Base-by-base conservation (phyloP, 164 flowering plant genomes). In the Chimonanthus salicifolius region DNA sequence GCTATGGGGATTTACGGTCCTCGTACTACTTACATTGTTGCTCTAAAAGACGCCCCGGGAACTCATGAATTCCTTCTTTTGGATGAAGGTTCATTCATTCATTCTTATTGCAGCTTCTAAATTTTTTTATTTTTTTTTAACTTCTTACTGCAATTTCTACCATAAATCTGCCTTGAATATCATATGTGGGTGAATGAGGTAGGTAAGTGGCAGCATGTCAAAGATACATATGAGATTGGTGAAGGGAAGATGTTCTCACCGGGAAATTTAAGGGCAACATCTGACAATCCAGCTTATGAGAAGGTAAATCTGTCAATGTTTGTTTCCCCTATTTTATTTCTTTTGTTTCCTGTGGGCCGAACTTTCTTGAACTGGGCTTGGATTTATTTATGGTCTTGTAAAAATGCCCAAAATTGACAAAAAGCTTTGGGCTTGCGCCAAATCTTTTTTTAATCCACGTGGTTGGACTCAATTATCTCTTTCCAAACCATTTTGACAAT, bases 1-100 rank as follows among this genome's bases (percentile, higher is more conserved):
- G 99, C 98, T 44, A 95, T 95, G 99, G 99, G 98, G 58, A 88
- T 95, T 73, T 95, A 85, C 13, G 99, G 98, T 67, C 98, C 99
- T 45, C 78, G 99, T 67, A 93, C 99, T 2, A 95, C 98, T 3
- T 95, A 95, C 77, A 91, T 93, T 79, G 79, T 95, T 71, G 97
- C 99, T 72, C 83, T 95, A 7, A 90, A 90, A 79, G 99, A 82
- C 69, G 13, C 80, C 62, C 99, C 99, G 7, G 99, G 99, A 4
- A 92, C 99, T 74, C 99, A 93, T 75, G 98, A 95, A 74, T 95
- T 93, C 82, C 90, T 93, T 74, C 91, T 95, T 46, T 93, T 95
- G 60, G 99, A 95, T 75, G 99, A 95, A 89, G 99, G 98, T 94
- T 70, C 43, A 20, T 54, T 9, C n/a, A 48, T 33, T 9, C n/a